phyloP scores from a whole-genome alignment of 495 filamentous ascomycete genomes.

The Xylaria curta region DNA sequence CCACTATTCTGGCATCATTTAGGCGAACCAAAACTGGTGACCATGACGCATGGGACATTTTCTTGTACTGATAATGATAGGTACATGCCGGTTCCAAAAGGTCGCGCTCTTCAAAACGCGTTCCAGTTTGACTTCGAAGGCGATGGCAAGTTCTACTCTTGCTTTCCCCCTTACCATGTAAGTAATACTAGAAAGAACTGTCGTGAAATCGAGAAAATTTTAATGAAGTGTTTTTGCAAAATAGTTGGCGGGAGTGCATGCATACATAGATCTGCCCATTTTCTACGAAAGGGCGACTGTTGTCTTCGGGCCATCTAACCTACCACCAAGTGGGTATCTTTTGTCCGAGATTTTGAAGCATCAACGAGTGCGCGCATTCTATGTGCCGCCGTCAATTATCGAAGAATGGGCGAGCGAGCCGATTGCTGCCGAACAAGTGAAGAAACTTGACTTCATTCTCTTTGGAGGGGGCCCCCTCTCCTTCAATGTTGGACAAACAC shows the following conservation, averaged over 20 bases:
- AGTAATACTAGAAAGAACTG: not conserved
- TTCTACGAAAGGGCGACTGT: not conserved
- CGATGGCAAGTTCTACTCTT: not conserved
- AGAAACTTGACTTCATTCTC: not conserved
- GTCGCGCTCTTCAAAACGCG: not conserved
- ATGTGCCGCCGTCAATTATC: not conserved
- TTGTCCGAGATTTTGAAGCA: not conserved
- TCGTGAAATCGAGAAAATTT: too few relatives aligned
- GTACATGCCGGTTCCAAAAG: not conserved
- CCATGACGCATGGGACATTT: not conserved
- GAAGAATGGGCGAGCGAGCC: not conserved
- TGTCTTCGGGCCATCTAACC: not conserved
- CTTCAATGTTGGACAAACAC: not conserved
- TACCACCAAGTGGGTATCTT: not conserved
- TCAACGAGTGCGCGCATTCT: not conserved
- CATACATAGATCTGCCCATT: not conserved
- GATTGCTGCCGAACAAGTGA: not conserved
- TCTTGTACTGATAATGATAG: not conserved
- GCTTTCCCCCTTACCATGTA: not conserved
- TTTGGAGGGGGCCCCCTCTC: not conserved
- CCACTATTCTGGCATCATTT: not conserved
- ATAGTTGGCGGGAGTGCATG: not conserved
- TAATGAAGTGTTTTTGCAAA: not conserved
- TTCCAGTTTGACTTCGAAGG: not conserved
- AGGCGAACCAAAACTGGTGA: not conserved